Conservation (phyloP, 495 filamentous ascomycete genomes). For the Cenococcum geophilum region DNA sequence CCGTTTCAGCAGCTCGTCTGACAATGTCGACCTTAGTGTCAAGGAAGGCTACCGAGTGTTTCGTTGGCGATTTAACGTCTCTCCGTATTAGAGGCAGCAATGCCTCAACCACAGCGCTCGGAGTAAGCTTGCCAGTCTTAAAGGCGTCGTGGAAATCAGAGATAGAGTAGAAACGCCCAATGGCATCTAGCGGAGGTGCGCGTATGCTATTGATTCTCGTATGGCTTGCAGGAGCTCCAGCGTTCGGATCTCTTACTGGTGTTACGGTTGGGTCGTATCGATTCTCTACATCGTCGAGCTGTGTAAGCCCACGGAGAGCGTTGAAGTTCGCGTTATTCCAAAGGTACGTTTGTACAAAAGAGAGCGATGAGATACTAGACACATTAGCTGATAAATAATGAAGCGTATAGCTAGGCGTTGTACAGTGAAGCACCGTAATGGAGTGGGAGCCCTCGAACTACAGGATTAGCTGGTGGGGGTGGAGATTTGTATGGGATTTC, state of each 20-base stretch:
- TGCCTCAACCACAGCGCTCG: constrained; percentile 60
- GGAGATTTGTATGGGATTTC: constrained; percentile 29
- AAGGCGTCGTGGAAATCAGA: constrained; percentile 75
- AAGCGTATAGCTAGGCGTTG: neutral
- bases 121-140: constrained; percentile 60
- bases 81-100: constrained; percentile 64
- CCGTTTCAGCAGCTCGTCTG: constrained; percentile 60
- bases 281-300: constrained; percentile 54
- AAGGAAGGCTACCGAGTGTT: constrained; percentile 65
- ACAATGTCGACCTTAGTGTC: constrained; percentile 54
- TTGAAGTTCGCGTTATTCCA: constrained; percentile 75
- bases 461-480: constrained; percentile 31
- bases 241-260: constrained; percentile 47
- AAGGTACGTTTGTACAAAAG: constrained; percentile 52
- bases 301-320: constrained; percentile 50
- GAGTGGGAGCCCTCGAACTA: constrained; percentile 29
- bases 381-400: constrained; percentile 4
- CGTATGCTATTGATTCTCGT: constrained; percentile 19
- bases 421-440: constrained; percentile 30
- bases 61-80: constrained; percentile 43
- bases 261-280: constrained; percentile 84
- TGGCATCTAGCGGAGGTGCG: constrained; percentile 27
- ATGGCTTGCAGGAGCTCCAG: constrained; percentile 13
- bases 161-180: constrained; percentile 51
- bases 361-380: constrained; percentile 50